Evolutionary conservation across 106 monocot genomes (phyloP).

Genomic region (Alisma plantagoaquatica): DNA sequence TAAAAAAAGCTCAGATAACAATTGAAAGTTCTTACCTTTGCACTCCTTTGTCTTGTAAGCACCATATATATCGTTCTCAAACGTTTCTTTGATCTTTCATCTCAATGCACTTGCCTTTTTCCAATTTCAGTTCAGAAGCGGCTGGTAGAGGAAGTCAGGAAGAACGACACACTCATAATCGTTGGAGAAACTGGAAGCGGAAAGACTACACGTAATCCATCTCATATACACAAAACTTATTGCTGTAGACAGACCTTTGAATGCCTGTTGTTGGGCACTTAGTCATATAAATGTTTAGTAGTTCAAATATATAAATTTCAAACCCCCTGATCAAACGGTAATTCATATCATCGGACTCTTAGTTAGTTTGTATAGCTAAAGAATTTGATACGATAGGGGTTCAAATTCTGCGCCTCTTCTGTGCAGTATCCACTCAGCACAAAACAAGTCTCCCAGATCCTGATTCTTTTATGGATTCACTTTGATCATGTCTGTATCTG

Average conservation of each 20-base stretch:
- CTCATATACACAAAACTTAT: not conserved
- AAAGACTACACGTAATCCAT: constrained; percentile 81
- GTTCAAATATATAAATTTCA: no score
- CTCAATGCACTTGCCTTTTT: not conserved
- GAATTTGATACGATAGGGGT: not conserved
- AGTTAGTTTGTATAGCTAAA: not conserved
- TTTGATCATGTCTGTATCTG: no score
- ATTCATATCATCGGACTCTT: not conserved
- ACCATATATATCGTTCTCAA: not conserved
- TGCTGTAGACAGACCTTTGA: not conserved
- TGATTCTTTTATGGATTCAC: no score
- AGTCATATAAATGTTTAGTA: no score
- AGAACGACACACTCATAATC: constrained; percentile 67
- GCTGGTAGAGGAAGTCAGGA: constrained; percentile 77
- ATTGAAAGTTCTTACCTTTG: not conserved
- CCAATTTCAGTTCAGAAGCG: constrained; percentile 43
- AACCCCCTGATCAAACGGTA: not conserved
- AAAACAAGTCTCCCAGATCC: no score
- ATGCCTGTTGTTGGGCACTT: no score
- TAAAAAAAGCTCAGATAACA: no score
- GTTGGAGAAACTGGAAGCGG: constrained; percentile 98
- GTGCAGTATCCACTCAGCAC: no score
- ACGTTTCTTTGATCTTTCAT: not conserved
- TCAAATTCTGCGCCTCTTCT: no score
- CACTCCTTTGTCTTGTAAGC: not conserved